phyloP scores from a whole-genome alignment of 225 moss, liverwort and hornwort species.

The Takakia lepidozioides region DNA sequence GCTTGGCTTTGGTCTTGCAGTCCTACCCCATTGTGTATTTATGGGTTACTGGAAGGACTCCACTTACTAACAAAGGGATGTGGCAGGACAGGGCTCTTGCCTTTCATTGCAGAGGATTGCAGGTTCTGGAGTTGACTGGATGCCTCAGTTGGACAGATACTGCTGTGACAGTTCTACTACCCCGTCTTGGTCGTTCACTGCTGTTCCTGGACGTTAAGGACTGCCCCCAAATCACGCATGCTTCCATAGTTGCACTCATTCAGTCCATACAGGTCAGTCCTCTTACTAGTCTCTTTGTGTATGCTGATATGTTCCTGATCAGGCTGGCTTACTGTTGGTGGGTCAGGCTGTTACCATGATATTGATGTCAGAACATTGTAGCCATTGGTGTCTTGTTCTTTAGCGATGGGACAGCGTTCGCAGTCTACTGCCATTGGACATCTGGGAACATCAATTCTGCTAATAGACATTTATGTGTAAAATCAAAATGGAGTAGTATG shows the following conservation, averaged over 20 bases:
- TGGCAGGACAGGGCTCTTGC: conserved; percentile 67
- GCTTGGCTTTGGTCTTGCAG: too few species aligned
- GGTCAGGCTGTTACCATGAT: too few species aligned
- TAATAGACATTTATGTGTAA: too few species aligned
- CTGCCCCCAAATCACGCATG: conserved; percentile 53
- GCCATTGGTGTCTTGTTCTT: too few species aligned
- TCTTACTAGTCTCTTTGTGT: not conserved
- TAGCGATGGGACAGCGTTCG: not conserved
- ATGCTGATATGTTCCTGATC: not conserved
- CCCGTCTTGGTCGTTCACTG: conserved; percentile 58
- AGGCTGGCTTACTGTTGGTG: not conserved
- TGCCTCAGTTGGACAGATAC: conserved; percentile 56
- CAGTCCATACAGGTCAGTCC: conserved; percentile 49
- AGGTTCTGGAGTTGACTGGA: conserved; percentile 56
- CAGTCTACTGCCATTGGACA: not conserved
- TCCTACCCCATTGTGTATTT: too few species aligned
- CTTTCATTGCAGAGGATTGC: conserved; percentile 72
- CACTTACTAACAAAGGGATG: not conserved
- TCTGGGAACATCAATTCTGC: too few species aligned
- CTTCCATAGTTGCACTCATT: conserved; percentile 26
- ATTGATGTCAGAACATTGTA: too few species aligned
- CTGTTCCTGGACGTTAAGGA: conserved; percentile 60
- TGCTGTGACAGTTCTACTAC: conserved; percentile 41
- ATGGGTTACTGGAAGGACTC: too few species aligned
- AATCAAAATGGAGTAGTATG: too few species aligned